A percentile compares a stretch with the other conserved stretches of the same genome.
These are phyloP conservation scores for Rubroboletus satanas DNA, from an alignment of 768 basidiomycete genomes.

Conservation along the genomic window DNA sequence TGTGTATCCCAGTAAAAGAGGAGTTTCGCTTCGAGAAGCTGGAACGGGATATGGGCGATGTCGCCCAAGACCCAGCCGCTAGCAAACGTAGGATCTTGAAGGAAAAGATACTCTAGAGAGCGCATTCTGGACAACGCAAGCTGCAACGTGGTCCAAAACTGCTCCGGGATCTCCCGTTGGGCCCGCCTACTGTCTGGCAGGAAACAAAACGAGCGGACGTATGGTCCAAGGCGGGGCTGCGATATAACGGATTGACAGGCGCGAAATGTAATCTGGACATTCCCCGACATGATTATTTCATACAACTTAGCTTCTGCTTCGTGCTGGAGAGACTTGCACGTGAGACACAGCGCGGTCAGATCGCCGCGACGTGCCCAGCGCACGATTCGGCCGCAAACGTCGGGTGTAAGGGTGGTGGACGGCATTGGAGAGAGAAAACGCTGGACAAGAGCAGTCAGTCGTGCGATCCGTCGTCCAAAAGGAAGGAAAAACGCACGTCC, in stretches of 20 bases:
- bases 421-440: slow-evolving; percentile 12
- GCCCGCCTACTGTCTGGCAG: slow-evolving; percentile 31
- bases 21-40: slow-evolving; percentile 47
- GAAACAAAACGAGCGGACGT: slow-evolving; percentile 45
- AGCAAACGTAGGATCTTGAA: slow-evolving; percentile 37
- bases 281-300: slow-evolving; percentile 36
- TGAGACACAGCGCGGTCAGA: slow-evolving; percentile 41
- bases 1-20: slow-evolving; percentile 47
- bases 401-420: slow-evolving; percentile 34
- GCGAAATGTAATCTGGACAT: slow-evolving; percentile 32
- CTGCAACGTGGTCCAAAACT: slow-evolving; percentile 46
- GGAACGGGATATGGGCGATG: slow-evolving; percentile 39
- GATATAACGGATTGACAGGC: slow-evolving; percentile 39
- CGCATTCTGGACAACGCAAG: slow-evolving; percentile 41
- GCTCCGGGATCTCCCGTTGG: slow-evolving; percentile 21
- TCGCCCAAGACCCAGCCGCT: slow-evolving; percentile 48
- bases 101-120: slow-evolving; percentile 41
- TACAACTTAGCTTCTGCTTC: slow-evolving; percentile 49
- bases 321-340: slow-evolving; percentile 44
- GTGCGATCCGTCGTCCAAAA: neutral
- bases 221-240: slow-evolving; percentile 35
- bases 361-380: slow-evolving; percentile 35
- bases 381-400: slow-evolving; percentile 41
- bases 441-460: neutral
- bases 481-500: neutral